Evolutionary conservation across 495 filamentous ascomycete genomes (phyloP).

Genomic region (Podospora conica): DNA sequence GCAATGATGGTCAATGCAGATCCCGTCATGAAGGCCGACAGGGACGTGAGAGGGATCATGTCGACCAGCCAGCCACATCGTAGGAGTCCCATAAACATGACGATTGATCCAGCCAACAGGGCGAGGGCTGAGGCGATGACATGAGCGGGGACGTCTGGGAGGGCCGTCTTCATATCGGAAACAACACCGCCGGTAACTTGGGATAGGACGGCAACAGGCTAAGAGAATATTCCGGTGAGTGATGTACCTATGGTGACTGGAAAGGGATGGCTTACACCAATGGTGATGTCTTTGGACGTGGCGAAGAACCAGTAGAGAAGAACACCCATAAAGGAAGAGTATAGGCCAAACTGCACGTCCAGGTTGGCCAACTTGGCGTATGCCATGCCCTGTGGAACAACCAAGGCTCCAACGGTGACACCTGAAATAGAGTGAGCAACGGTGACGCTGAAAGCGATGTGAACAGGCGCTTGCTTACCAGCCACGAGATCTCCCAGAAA

Average conservation of each 20-base stretch:
- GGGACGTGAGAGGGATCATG: slow-evolving; percentile 85
- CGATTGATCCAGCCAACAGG: slow-evolving; percentile 75
- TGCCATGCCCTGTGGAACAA: slow-evolving; percentile 96
- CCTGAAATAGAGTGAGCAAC: slow-evolving; percentile 41
- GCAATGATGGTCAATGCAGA: slow-evolving; percentile 85
- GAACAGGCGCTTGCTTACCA: slow-evolving; percentile 64
- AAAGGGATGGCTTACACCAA: slow-evolving; percentile 62
- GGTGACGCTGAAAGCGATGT: not conserved
- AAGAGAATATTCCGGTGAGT: slow-evolving; percentile 10
- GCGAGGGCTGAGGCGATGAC: slow-evolving; percentile 75
- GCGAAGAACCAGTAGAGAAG: slow-evolving; percentile 98
- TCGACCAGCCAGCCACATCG: slow-evolving; percentile 91
- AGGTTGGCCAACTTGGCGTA: slow-evolving; percentile 84
- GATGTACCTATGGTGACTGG: not conserved
- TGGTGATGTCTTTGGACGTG: slow-evolving; percentile 98
- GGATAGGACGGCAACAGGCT: slow-evolving; percentile 96
- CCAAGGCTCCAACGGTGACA: slow-evolving; percentile 91
- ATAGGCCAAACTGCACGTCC: slow-evolving; percentile 76
- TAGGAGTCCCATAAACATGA: slow-evolving; percentile 70
- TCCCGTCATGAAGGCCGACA: slow-evolving; percentile 97
- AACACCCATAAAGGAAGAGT: slow-evolving; percentile 97
- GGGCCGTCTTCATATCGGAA: slow-evolving; percentile 43
- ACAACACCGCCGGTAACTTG: slow-evolving; percentile 82
- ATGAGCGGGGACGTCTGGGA: slow-evolving; percentile 54
- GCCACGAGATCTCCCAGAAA: slow-evolving; percentile 82